phyloP scores from a whole-genome alignment of 352 stramenopile genomes.

The Phytopythium vexans region DNA sequence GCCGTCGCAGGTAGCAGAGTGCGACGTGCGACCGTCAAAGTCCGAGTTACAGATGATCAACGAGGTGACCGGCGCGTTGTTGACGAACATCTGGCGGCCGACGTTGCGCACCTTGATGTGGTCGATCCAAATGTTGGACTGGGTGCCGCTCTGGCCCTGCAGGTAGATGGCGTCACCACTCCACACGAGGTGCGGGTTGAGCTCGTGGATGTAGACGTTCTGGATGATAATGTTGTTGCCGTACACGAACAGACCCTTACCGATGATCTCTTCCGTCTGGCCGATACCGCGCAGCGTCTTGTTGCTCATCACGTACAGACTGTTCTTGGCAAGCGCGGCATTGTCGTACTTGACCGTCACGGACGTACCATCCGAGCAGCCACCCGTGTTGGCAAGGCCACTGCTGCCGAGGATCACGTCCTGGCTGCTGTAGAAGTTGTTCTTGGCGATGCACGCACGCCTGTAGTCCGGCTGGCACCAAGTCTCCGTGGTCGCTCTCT shows the following conservation, averaged over 20 bases:
- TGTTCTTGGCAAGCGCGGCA: conserved; percentile 13
- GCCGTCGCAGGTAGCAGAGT: conserved; percentile 39
- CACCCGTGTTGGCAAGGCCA: conserved; percentile 14
- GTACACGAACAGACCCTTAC: too few species aligned
- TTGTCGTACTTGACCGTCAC: conserved; percentile 22
- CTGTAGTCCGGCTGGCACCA: conserved; percentile 40
- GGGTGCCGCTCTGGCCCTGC: too few species aligned
- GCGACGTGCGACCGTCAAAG: conserved; percentile 43
- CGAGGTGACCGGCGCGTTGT: too few species aligned
- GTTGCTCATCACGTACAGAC: too few species aligned
- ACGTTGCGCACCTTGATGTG: conserved; percentile 32
- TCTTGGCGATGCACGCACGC: conserved; percentile 30
- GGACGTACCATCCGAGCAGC: conserved; percentile 9
- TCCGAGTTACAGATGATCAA: conserved; percentile 53
- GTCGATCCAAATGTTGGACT: conserved; percentile 19
- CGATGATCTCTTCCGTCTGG: too few species aligned
- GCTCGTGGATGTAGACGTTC: too few species aligned
- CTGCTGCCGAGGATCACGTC: conserved; percentile 24
- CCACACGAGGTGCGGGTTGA: too few species aligned
- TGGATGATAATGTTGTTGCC: too few species aligned
- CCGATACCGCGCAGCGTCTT: too few species aligned
- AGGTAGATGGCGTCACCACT: too few species aligned
- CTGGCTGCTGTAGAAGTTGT: conserved; percentile 33
- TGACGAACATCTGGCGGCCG: conserved; percentile 29
- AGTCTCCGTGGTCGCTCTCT: conserved; percentile 41